phyloP scores from a whole-genome alignment of 2,329 filamentous ascomycete species.

The Aspergillus sp. region DNA sequence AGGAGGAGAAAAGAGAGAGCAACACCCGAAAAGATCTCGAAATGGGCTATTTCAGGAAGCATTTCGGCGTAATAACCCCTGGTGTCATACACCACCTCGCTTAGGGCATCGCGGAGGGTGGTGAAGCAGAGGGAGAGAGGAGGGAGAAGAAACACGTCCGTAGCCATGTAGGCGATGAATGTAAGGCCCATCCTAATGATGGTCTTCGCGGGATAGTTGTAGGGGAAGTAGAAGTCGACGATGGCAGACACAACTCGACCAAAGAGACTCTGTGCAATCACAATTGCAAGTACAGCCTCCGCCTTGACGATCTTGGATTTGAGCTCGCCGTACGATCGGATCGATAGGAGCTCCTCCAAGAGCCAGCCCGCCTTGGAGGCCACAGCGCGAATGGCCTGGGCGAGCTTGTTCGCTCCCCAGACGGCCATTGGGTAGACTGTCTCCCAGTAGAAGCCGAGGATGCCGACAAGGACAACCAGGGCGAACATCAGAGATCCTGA shows the following conservation, averaged over 20 bases:
- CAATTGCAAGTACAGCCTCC: neutral
- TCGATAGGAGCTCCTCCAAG: constrained; percentile 3
- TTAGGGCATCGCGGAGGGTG: constrained; percentile 12
- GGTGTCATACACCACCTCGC: neutral
- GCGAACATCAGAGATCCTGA: constrained; percentile 11
- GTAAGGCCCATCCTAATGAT: constrained; percentile 2
- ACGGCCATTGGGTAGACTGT: neutral
- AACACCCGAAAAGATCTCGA: neutral
- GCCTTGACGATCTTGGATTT: neutral
- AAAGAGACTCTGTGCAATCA: neutral
- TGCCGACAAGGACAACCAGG: constrained; percentile 1
- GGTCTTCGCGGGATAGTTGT: constrained; percentile 2
- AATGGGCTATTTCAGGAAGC: neutral
- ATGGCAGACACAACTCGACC: neutral
- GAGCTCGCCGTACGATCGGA: constrained; percentile 1
- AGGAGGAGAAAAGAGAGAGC: neutral
- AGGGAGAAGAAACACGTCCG: constrained; percentile 4
- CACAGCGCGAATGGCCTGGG: neutral
- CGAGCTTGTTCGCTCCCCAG: neutral
- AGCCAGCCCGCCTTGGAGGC: neutral
- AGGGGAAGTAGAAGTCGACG: constrained; percentile 12
- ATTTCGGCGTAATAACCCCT: neutral
- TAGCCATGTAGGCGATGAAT: neutral
- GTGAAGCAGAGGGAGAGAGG: constrained; percentile 7
- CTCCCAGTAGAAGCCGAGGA: constrained; percentile 6